A percentile compares a stretch with the other conserved stretches of the same genome.
These are phyloP conservation scores for Fusarium sulawesiense DNA, from an alignment of 2,329 filamentous ascomycete genomes.

Conservation along the genomic window DNA sequence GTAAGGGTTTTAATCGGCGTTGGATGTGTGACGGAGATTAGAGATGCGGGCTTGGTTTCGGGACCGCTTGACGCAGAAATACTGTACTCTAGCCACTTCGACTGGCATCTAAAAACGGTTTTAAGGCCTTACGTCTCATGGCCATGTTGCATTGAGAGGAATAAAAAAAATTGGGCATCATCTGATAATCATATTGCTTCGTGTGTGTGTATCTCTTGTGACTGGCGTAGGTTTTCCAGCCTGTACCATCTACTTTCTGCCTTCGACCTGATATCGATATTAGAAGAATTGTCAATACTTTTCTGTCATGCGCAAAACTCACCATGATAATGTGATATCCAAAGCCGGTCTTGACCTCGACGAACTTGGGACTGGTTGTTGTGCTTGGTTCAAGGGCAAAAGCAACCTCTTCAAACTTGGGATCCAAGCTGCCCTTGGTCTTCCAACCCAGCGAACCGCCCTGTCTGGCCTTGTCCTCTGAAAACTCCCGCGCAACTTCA, in stretches of 20 bases:
- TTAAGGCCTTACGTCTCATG: conserved; percentile 49
- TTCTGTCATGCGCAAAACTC: conserved; percentile 17
- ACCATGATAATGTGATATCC: conserved; percentile 88
- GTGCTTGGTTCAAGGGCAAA: conserved; percentile 76
- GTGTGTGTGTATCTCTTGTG: neutral
- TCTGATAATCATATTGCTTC: conserved; percentile 32
- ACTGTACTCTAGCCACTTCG: conserved; percentile 62
- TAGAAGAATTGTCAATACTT: neutral
- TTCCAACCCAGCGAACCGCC: conserved; percentile 81
- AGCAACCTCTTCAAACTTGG: conserved; percentile 78
- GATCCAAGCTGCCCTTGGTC: conserved; percentile 72
- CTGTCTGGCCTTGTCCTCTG: conserved; percentile 80
- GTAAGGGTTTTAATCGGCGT: conserved; percentile 57
- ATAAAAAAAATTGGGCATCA: conserved; percentile 55
- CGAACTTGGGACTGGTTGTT: conserved; percentile 71
- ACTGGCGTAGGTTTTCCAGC: neutral
- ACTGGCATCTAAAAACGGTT: conserved; percentile 59
- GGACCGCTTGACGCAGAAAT: conserved; percentile 51
- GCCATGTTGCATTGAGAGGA: conserved; percentile 54
- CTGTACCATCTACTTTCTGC: conserved; percentile 51
- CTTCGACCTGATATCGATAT: conserved; percentile 52
- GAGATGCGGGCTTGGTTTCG: conserved; percentile 52
- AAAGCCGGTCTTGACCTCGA: conserved; percentile 77
- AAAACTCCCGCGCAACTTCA: conserved; percentile 77
- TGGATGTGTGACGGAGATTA: conserved; percentile 54